Evolutionary conservation across 1,284 basidiomycete species (phyloP), one percentile per base, ranked within the genome.

Genomic region (Trichosporon sp.): DNA sequence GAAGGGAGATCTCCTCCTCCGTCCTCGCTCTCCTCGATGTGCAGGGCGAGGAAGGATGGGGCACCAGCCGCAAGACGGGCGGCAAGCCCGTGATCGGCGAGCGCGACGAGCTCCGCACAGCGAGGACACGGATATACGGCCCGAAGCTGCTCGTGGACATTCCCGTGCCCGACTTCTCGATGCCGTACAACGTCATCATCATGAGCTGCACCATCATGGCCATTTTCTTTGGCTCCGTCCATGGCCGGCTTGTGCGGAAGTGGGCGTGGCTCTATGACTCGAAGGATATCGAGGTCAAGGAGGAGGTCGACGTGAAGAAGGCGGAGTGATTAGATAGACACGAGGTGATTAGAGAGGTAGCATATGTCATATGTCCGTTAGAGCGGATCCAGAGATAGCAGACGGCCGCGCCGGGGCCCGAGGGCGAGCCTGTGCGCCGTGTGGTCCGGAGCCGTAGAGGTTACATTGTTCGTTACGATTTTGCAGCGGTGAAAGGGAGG

Each of bases 111-210:
- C 66, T 54, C 26, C 48, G 71, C 12, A 76, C 78, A 2, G 70
- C 67, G 71, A 77, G 77, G 85, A 69, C 51, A 46, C 69, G 90
- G 56, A 88, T 95, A 69, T 98, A 96, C 83, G 93, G 93, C 0
- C 86, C 89, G 0, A 88, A 91, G 11, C 87, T 94, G 19, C 88
- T 99, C 32, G 89, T 97, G 56, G 93, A 97, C 81, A 87, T 98
- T 31, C 92, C 96, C 7, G 96, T 94, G 7, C 97, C 97, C 0
- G 96, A 99, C 85, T 99, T 99, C 84, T 96, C 92, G 79, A 98
- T 99, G 95, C 96, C 96, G 11, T 99, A 98, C 85, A 99, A 98
- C 84, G 96, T 98, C 74, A 98, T 98, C 83, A 96, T 97, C 79
- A 91, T 98, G 87, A 94, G 90, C 70, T 93, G 91, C 79, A 95